phyloP scores from a whole-genome alignment of 2,329 filamentous ascomycete genomes.

The Botryotinia globosa region DNA sequence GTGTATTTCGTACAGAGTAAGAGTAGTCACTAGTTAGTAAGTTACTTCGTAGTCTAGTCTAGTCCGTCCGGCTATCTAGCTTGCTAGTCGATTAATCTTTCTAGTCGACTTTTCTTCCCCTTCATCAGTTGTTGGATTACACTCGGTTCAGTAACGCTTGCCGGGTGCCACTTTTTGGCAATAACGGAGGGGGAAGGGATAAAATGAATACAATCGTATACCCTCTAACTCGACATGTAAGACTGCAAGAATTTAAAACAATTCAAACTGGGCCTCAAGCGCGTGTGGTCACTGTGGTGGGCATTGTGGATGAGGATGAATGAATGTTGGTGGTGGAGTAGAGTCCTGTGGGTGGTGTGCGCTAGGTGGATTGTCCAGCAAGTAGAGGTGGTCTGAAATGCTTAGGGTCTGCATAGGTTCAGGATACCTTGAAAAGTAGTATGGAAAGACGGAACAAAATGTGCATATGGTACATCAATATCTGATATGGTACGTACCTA shows the following conservation, averaged over 20 bases:
- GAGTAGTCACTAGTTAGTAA: background rate
- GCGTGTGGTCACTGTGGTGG: conserved; percentile 19
- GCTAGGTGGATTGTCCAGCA: conserved; percentile 8
- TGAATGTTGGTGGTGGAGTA: conserved; percentile 9
- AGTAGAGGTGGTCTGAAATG: conserved; percentile 16
- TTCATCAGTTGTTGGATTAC: conserved; percentile 12
- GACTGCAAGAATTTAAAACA: conserved; percentile 9
- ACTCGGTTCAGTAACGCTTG: conserved; percentile 19
- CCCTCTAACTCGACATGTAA: conserved; percentile 5
- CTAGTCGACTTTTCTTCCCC: conserved; percentile 5
- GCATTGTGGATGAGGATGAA: conserved; percentile 16
- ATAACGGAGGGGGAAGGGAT: conserved; percentile 9
- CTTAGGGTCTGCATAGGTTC: conserved; percentile 1
- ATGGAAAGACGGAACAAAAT: conserved; percentile 6
- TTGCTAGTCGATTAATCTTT: background rate
- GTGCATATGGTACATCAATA: conserved; percentile 9
- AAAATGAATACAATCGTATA: conserved; percentile 8
- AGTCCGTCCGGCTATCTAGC: conserved; percentile 15
- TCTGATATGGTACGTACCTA: background rate
- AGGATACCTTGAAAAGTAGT: background rate
- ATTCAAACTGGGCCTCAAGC: conserved; percentile 18
- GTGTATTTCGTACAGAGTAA: background rate
- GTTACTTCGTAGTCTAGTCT: background rate
- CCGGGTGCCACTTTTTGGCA: conserved; percentile 17
- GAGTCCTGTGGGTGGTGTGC: background rate